These are phyloP conservation scores for Neurospora sp. DNA, from an alignment of 495 filamentous ascomycete species.

Conservation along the genomic window DNA sequence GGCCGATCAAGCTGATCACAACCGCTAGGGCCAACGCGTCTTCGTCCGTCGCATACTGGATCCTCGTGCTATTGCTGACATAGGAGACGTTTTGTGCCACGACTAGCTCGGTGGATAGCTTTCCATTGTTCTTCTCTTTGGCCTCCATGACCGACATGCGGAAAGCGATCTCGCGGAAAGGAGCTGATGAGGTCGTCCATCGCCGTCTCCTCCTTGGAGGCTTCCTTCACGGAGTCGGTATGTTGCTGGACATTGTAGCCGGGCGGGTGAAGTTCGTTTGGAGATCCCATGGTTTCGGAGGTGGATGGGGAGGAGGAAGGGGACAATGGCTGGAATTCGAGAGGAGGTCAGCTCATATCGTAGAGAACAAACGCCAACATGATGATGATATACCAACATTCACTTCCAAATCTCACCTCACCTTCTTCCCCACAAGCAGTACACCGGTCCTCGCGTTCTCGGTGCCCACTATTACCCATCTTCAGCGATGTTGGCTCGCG, in stretches of 20 bases:
- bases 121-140: background rate
- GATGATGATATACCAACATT: background rate
- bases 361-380: background rate
- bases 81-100: background rate
- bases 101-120: background rate
- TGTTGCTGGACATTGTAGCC: background rate
- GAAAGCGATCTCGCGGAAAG: background rate
- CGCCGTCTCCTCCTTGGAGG: background rate
- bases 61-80: background rate
- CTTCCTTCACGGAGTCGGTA: background rate
- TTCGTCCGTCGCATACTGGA: background rate
- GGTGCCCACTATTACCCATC: background rate
- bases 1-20: background rate
- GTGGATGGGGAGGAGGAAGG: no score
- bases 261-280: background rate
- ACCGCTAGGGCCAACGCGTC: background rate
- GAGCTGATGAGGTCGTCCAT: background rate
- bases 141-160: background rate
- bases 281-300: background rate
- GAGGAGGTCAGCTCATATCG: background rate
- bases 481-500: background rate
- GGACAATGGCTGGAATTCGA: background rate
- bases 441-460: background rate
- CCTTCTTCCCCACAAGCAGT: background rate
- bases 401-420: background rate